Conservation (phyloP, 495 filamentous ascomycete genomes). For the Penicillium ucsense region DNA sequence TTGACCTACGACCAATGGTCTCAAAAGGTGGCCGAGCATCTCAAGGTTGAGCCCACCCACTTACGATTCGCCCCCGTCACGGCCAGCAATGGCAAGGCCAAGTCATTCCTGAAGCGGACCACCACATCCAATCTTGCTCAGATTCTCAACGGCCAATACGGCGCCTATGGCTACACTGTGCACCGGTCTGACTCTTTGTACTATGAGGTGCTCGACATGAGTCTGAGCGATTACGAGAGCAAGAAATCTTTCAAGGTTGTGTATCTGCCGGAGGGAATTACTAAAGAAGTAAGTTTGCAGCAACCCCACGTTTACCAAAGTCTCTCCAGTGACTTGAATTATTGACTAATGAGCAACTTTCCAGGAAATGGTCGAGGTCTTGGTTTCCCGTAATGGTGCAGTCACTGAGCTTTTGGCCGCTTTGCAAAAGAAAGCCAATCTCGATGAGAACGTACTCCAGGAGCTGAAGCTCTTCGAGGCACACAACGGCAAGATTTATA, state of each 20-base stretch:
- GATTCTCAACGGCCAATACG: conserved; percentile 61
- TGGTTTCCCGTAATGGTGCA: conserved; percentile 73
- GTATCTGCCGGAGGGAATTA: conserved; percentile 80
- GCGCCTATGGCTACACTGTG: conserved; percentile 51
- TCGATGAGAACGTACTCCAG: conserved; percentile 60
- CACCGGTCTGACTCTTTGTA: conserved; percentile 69
- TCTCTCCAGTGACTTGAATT: too few relatives aligned
- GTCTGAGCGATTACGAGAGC: conserved; percentile 81
- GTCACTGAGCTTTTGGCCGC: conserved; percentile 65
- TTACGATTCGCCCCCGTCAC: conserved; percentile 83
- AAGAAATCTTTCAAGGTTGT: conserved; percentile 76
- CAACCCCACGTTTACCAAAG: too few relatives aligned
- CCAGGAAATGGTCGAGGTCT: conserved; percentile 50
- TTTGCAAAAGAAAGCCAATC: conserved; percentile 67
- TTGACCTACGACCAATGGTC: conserved; percentile 85
- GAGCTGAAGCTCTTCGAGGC: conserved; percentile 71
- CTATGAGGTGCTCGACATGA: conserved; percentile 90
- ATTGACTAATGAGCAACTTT: conserved; percentile 11
- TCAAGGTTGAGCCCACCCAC: conserved; percentile 74
- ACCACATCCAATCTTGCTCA: conserved; percentile 52
- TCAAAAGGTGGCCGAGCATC: conserved; percentile 71
- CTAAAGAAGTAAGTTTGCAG: conserved; percentile 61
- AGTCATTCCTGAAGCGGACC: conserved; percentile 62
- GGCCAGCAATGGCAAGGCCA: conserved; percentile 59
- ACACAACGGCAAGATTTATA: conserved; percentile 68